Evolutionary conservation across 73 alveolate species (phyloP).

Genomic region (Stentor roeselii): DNA sequence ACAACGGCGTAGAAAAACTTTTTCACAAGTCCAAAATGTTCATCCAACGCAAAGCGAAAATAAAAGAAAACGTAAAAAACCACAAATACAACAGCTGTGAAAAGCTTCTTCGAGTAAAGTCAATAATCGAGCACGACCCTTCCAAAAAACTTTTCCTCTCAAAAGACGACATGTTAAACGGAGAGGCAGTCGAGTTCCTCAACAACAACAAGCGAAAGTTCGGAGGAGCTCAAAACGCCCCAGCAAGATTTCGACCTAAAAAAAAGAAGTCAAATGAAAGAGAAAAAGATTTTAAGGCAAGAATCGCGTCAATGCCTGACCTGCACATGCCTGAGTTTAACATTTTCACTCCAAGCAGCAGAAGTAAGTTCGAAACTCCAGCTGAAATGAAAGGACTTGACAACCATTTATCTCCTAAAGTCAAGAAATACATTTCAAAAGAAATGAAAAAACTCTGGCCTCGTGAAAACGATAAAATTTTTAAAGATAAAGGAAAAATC

Average conservation of each 20-base stretch:
- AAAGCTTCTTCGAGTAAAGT: neutral
- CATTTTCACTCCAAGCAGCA: neutral
- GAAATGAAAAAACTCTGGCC: slow-evolving; percentile 7
- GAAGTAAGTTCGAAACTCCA: neutral
- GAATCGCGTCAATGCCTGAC: neutral
- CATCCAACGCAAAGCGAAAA: neutral
- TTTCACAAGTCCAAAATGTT: neutral
- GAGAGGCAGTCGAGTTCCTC: neutral
- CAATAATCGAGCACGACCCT: neutral
- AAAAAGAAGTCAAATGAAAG: neutral
- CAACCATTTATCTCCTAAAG: neutral
- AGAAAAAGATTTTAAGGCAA: no score
- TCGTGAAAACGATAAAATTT: neutral
- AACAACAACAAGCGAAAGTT: neutral
- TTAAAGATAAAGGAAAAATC: neutral
- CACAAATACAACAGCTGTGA: neutral
- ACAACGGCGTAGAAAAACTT: neutral
- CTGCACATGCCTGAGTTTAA: neutral
- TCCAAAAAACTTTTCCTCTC: neutral
- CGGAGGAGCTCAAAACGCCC: neutral
- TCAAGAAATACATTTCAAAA: neutral
- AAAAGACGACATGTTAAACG: neutral
- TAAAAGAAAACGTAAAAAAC: neutral
- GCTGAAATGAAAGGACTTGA: neutral
- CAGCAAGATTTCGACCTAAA: no score